These are phyloP conservation scores for Talaromyces marneffei DNA, from an alignment of 2,329 filamentous ascomycete genomes.

Conservation along the genomic window DNA sequence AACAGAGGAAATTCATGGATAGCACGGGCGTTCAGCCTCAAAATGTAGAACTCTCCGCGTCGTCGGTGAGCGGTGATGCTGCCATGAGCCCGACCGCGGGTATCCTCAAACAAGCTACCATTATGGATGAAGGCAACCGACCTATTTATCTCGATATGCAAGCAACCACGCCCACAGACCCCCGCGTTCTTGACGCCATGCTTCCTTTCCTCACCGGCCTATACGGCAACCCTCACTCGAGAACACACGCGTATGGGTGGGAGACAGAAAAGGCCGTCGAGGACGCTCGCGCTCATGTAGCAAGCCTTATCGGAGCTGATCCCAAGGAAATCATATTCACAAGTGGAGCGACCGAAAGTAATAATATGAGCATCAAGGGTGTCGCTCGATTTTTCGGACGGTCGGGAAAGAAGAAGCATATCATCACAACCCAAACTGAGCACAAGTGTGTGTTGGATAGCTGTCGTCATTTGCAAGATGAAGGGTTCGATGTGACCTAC, in stretches of 20 bases:
- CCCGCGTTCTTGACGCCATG: slow-evolving; percentile 93
- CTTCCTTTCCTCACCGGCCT: slow-evolving; percentile 87
- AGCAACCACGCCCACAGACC: slow-evolving; percentile 91
- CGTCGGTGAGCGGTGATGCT: slow-evolving; percentile 55
- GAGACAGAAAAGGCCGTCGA: slow-evolving; percentile 94
- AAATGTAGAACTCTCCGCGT: slow-evolving; percentile 56
- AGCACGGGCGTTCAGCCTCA: slow-evolving; percentile 51
- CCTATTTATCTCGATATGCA: slow-evolving; percentile 99
- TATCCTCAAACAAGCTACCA: slow-evolving; percentile 80
- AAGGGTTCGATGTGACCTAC: slow-evolving; percentile 96
- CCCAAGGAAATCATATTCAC: slow-evolving; percentile 99
- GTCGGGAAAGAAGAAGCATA: slow-evolving; percentile 94
- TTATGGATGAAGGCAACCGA: slow-evolving; percentile 86
- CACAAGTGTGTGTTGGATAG: slow-evolving; percentile 99
- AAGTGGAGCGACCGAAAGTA: slow-evolving; percentile 94
- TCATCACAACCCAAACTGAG: slow-evolving; percentile 95
- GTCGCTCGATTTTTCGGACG: slow-evolving; percentile 92
- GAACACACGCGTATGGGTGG: slow-evolving; percentile 98
- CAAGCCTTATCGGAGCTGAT: slow-evolving; percentile 83
- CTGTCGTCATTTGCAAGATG: slow-evolving; percentile 92
- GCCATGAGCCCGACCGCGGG: slow-evolving; percentile 77
- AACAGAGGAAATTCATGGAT: slow-evolving; percentile 70
- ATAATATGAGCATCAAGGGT: slow-evolving; percentile 99
- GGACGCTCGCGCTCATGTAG: slow-evolving; percentile 75
- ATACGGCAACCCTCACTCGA: slow-evolving; percentile 94